Conservation (phyloP, 768 basidiomycete genomes). For the Hypholoma fasciculare region DNA sequence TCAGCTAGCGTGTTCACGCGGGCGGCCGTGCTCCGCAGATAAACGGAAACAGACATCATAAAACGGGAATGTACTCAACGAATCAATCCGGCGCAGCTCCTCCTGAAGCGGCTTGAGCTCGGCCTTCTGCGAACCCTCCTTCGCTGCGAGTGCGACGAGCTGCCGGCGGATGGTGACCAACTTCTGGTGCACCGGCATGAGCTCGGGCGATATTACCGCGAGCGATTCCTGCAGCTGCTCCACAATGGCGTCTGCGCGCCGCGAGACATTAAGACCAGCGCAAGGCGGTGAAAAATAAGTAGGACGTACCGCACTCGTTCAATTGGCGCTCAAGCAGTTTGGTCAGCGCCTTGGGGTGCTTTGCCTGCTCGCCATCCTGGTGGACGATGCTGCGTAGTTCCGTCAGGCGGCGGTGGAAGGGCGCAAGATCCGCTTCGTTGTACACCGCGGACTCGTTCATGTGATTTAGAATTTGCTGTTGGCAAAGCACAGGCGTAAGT, state of each 20-base stretch:
- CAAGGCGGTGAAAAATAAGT: not conserved
- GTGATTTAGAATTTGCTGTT: slow-evolving; percentile 89
- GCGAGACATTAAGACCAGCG: not conserved
- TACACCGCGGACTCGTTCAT: slow-evolving; percentile 97
- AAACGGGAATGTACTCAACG: slow-evolving; percentile 66
- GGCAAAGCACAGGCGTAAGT: slow-evolving; percentile 7
- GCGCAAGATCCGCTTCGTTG: slow-evolving; percentile 86
- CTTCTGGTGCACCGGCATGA: slow-evolving; percentile 87
- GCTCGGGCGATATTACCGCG: slow-evolving; percentile 84
- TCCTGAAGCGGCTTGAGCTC: slow-evolving; percentile 91
- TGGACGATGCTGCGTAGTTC: slow-evolving; percentile 87
- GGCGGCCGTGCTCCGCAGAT: slow-evolving; percentile 18
- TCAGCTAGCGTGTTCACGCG: slow-evolving; percentile 13
- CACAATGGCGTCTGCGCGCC: slow-evolving; percentile 69
- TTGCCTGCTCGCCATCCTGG: slow-evolving; percentile 76
- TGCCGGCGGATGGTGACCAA: slow-evolving; percentile 87
- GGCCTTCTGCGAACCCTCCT: slow-evolving; percentile 79
- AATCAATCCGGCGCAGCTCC: slow-evolving; percentile 94
- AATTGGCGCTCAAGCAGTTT: slow-evolving; percentile 89
- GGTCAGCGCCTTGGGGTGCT: slow-evolving; percentile 84
- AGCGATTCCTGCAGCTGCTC: slow-evolving; percentile 80
- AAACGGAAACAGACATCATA: slow-evolving; percentile 32
- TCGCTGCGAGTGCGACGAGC: slow-evolving; percentile 84
- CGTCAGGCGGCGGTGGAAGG: slow-evolving; percentile 79
- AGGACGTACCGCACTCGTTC: slow-evolving; percentile 83